Base-by-base conservation (phyloP, 2,329 filamentous ascomycete species). In the Atkinsonella hypoxylon region DNA sequence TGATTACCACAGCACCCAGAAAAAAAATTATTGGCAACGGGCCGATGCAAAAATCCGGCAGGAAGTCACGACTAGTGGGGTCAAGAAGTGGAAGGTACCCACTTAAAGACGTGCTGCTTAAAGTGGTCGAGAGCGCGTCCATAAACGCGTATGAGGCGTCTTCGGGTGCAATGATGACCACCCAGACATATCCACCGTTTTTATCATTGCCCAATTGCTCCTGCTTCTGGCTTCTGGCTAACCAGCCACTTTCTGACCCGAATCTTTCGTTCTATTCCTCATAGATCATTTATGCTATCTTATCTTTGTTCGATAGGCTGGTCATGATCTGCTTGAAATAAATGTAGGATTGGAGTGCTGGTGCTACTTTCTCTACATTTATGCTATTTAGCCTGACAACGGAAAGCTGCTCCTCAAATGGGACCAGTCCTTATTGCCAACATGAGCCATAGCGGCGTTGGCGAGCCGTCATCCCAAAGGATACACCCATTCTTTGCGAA, bases 401-500 rank as follows among this genome's bases (percentile, higher is more conserved):
- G 20, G 22, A 38, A 43, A 15, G 18, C 36, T 8, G 12, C 20
- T 8, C 49, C 15, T 39, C 42, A 46, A 45, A 76, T 76, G 72
- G 70, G 68, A 63, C 63, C 69, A 41, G 59, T 70, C 42, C 57
- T 68, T 51, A 61, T 71, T 50, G 64, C 66, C 57, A 67, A 61
- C 46, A 79, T 78, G 76, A 64, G 65, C 55, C 67, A 67, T 50
- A 64, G 67, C 59, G 65, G 61, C 51, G 55, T 64, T 48, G 61
- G 58, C 53, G 67, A 67, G 50, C 59, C 62, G 10, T 54, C 59
- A 39, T 57, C 60, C 22, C 73, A 70, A 58, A 77, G 75, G 55
- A 59, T 80, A 38, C 78, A 81, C 56, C 77, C 78, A 17, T 79
- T 81, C 64, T 80, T 81, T 58, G 59, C 65, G 39, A 66, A 64